Base-by-base conservation (phyloP, 108 stramenopile species). In the Pseudonitzschia multistriata region DNA sequence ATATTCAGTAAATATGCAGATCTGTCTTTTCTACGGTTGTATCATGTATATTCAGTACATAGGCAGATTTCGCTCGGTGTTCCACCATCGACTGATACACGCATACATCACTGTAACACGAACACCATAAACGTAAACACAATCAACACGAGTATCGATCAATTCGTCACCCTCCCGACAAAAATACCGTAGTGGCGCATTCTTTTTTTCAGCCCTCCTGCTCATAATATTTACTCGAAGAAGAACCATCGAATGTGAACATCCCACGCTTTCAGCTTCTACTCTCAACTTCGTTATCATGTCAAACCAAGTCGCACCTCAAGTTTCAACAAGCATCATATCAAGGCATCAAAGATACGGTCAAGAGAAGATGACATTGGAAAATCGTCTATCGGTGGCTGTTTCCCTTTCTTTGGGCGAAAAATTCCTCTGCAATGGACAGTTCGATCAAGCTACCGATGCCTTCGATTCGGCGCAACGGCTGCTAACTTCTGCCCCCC, bases 401-500 rank as follows among this genome's bases (percentile, higher is more conserved):
- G 33, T 59, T 5, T 59, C 33, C 34, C 57, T 59, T 10, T 35
- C 57, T 14, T 59, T 59, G 57, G 57, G 57, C 11, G 33, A 35
- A 0, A 33, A 59, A 33, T n/a, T 59, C 35, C 57, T 59, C 33
- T 59, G 33, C 57, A 59, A 35, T 31, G 29, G 29, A 3, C 31
- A 59, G 17, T 59, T 59, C n/a, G 28, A 59, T 8, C 33, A 59
- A 35, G 57, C 57, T n/a, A 59, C 33, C 17, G 57, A 59, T 21
- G 57, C 57, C 3, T 59, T 59, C 29, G 28, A 59, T 11, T 59
- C 57, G 0, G 57, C 57, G 34, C 34, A 59, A 25, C 29, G 28
- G 13, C 35, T 59, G 19, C 35, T 59, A n/a, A 59, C 33, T 25
- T 52, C 11, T 1, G 50, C 8, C 11, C 3, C 13, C 15, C 8